phyloP scores from a whole-genome alignment of 257 asterid genomes.

The Solanum megistacrolobum region DNA sequence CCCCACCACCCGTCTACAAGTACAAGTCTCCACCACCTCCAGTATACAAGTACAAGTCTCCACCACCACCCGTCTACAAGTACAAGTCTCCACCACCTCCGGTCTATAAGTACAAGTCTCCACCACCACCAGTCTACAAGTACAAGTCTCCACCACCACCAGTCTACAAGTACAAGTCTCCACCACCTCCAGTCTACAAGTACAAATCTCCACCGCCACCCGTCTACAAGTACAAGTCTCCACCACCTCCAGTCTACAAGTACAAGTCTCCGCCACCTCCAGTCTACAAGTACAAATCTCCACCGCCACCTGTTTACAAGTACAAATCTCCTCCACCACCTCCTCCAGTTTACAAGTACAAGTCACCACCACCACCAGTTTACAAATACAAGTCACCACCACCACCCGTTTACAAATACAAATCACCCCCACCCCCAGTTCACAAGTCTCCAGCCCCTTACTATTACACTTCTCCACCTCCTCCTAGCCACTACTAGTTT shows the following conservation, averaged over 20 bases:
- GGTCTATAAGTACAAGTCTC: neutral
- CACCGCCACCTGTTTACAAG: neutral
- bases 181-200: neutral
- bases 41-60: neutral
- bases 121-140: neutral
- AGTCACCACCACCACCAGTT: neutral
- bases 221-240: neutral
- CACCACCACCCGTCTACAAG: neutral
- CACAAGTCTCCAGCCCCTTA: neutral
- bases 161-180: neutral
- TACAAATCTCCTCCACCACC: conserved; percentile 9
- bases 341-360: neutral
- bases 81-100: neutral
- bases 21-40: neutral
- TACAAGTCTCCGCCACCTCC: neutral
- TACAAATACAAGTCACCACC: conserved; percentile 1
- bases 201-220: conserved; percentile 6
- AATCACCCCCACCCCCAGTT: neutral
- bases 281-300: neutral
- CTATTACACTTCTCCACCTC: conserved; percentile 12
- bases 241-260: neutral
- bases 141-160: neutral
- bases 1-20: neutral
- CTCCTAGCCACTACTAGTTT: conserved; percentile 14
- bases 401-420: neutral